These are phyloP conservation scores for Amphirosellinia nigrospora DNA, from an alignment of 495 filamentous ascomycete species.

Conservation along the genomic window DNA sequence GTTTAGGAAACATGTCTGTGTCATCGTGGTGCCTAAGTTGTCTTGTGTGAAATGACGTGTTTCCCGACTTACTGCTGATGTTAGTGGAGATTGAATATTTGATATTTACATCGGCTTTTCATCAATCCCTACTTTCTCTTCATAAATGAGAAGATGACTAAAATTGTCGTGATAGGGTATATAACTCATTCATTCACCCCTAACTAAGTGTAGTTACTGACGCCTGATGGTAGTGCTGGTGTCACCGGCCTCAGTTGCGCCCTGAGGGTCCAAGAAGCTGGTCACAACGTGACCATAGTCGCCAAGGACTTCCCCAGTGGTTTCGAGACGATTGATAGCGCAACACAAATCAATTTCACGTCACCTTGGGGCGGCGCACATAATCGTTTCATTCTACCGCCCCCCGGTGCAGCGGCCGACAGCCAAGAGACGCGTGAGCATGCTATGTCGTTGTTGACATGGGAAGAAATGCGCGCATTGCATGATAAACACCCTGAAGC, in stretches of 20 bases:
- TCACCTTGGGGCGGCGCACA: slow-evolving; percentile 71
- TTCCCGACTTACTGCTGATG: neutral
- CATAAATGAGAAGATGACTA: slow-evolving; percentile 11
- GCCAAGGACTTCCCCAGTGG: slow-evolving; percentile 62
- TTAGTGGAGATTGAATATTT: neutral
- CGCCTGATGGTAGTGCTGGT: slow-evolving; percentile 56
- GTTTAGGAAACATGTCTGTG: neutral
- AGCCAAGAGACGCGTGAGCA: slow-evolving; percentile 49
- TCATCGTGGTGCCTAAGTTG: neutral
- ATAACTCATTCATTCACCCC: neutral
- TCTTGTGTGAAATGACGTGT: neutral
- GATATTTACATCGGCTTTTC: neutral
- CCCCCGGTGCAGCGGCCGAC: slow-evolving; percentile 31
- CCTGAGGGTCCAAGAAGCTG: slow-evolving; percentile 54
- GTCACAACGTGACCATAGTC: slow-evolving; percentile 57
- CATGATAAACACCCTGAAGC: slow-evolving; percentile 49
- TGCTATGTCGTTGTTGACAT: slow-evolving; percentile 58
- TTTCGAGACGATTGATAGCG: slow-evolving; percentile 48
- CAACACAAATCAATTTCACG: slow-evolving; percentile 63
- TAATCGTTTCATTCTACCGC: slow-evolving; percentile 61
- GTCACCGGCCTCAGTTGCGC: slow-evolving; percentile 64
- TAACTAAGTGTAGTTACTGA: slow-evolving; percentile 6
- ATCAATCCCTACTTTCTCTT: neutral
- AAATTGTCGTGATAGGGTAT: slow-evolving; percentile 25
- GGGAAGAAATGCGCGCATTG: slow-evolving; percentile 53